These are phyloP conservation scores for Boletellus ananiceps DNA, from an alignment of 768 basidiomycete genomes.

Conservation along the genomic window DNA sequence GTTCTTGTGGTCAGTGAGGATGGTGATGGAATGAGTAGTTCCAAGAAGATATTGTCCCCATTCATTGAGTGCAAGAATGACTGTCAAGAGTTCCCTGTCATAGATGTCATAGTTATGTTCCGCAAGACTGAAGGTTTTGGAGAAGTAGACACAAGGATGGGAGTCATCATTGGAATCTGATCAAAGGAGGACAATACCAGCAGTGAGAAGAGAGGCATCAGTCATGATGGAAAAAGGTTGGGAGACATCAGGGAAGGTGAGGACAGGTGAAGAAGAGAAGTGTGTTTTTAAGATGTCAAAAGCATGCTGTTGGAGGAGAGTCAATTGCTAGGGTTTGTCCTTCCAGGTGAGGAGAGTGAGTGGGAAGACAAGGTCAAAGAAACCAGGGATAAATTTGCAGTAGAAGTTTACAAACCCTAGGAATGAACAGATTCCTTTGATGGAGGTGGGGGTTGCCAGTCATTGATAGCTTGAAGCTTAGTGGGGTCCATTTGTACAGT, in stretches of 20 bases:
- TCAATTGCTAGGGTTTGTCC: too few relatives aligned
- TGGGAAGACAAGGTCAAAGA: too few relatives aligned
- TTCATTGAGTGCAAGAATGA: neutral
- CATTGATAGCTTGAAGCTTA: too few relatives aligned
- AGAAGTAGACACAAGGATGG: neutral
- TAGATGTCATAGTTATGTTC: neutral
- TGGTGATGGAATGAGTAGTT: neutral
- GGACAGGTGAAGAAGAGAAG: neutral
- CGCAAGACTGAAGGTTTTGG: neutral
- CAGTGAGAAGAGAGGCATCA: neutral
- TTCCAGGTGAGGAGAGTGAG: too few relatives aligned
- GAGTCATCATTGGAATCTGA: too few relatives aligned
- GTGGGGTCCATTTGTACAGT: too few relatives aligned
- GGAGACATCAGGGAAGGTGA: neutral
- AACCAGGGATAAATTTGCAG: too few relatives aligned
- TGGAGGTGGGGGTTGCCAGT: too few relatives aligned
- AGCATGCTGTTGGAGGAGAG: too few relatives aligned
- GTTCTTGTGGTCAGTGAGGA: neutral
- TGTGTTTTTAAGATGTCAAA: too few relatives aligned
- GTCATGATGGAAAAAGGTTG: neutral
- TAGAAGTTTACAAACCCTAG: too few relatives aligned
- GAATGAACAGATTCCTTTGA: too few relatives aligned
- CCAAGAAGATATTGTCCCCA: neutral
- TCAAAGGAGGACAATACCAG: neutral
- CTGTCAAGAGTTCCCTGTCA: neutral